A percentile compares a stretch with the other conserved stretches of the same genome.
Conservation (phyloP, 1,139 yeast genomes). For the Nakaseomyces bracarensis region DNA sequence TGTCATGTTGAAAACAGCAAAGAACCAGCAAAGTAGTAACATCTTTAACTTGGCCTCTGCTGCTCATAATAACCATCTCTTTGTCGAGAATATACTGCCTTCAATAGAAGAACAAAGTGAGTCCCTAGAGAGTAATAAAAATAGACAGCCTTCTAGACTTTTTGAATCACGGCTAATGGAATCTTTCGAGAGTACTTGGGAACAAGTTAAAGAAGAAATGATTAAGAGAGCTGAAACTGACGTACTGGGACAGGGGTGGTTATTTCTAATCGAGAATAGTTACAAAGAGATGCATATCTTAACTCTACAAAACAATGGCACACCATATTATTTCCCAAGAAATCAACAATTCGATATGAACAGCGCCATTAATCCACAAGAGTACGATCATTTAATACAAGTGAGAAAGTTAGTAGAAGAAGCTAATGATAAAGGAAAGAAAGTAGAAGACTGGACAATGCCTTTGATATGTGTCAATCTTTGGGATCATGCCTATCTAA, state of each 20-base stretch:
- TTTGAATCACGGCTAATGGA: slow-evolving; percentile 27
- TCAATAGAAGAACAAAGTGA: slow-evolving; percentile 18
- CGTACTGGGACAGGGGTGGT: slow-evolving; percentile 68
- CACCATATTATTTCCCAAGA: slow-evolving; percentile 76
- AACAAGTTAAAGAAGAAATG: slow-evolving; percentile 35
- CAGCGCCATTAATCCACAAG: slow-evolving; percentile 46
- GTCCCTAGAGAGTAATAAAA: slow-evolving; percentile 26
- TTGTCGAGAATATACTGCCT: slow-evolving; percentile 55
- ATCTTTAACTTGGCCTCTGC: slow-evolving; percentile 85
- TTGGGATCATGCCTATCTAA: slow-evolving; percentile 82
- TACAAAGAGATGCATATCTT: slow-evolving; percentile 58
- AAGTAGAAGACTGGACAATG: slow-evolving; percentile 57
- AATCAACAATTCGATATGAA: slow-evolving; percentile 71
- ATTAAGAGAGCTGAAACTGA: slow-evolving; percentile 41
- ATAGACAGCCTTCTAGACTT: slow-evolving; percentile 39
- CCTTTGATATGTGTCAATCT: slow-evolving; percentile 74
- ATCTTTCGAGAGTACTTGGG: slow-evolving; percentile 27
- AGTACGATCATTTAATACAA: slow-evolving; percentile 41
- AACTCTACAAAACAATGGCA: slow-evolving; percentile 74
- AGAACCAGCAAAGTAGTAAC: slow-evolving; percentile 58
- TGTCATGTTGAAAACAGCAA: slow-evolving; percentile 64
- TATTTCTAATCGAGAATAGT: slow-evolving; percentile 69
- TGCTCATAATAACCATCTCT: slow-evolving; percentile 86
- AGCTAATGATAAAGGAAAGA: slow-evolving; percentile 18
- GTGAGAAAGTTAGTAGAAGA: slow-evolving; percentile 39